Conservation (phyloP, 306 rosid genomes). For the Leucaena leucocephala region DNA sequence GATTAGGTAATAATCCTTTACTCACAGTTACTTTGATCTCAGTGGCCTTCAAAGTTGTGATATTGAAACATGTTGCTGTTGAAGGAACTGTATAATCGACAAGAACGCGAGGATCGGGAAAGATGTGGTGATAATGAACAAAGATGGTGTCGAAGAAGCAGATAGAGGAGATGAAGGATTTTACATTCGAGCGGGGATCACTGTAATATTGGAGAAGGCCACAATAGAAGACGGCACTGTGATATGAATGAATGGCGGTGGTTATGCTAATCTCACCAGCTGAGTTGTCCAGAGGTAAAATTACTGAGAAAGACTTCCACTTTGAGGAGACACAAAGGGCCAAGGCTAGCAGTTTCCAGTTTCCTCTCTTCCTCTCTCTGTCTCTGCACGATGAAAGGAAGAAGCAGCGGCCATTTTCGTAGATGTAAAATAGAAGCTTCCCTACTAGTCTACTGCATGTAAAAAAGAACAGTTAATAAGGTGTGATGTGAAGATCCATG, state of each 20-base stretch:
- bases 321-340: conserved; percentile 20
- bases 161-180: conserved; percentile 82
- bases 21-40: neutral
- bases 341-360: conserved; percentile 22
- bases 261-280: neutral
- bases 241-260: conserved; percentile 46
- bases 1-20: conserved; percentile 63
- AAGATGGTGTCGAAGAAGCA: conserved; percentile 81
- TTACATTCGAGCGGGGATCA: conserved; percentile 80
- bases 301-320: conserved; percentile 17
- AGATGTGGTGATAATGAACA: conserved; percentile 73
- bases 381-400: conserved; percentile 21
- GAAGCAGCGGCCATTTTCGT: conserved; percentile 24
- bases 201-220: conserved; percentile 74
- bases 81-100: conserved; percentile 87
- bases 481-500: conserved; percentile 31
- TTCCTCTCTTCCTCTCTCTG: neutral
- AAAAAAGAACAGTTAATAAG: conserved; percentile 17
- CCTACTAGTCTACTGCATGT: conserved; percentile 34
- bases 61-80: conserved; percentile 30
- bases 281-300: conserved; percentile 25
- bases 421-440: conserved; percentile 39
- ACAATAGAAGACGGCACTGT: conserved; percentile 67
- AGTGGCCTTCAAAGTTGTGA: neutral
- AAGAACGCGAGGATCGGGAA: conserved; percentile 89